phyloP scores from a whole-genome alignment of 2,329 filamentous ascomycete genomes.

The Ascosphaera pollenicola region DNA sequence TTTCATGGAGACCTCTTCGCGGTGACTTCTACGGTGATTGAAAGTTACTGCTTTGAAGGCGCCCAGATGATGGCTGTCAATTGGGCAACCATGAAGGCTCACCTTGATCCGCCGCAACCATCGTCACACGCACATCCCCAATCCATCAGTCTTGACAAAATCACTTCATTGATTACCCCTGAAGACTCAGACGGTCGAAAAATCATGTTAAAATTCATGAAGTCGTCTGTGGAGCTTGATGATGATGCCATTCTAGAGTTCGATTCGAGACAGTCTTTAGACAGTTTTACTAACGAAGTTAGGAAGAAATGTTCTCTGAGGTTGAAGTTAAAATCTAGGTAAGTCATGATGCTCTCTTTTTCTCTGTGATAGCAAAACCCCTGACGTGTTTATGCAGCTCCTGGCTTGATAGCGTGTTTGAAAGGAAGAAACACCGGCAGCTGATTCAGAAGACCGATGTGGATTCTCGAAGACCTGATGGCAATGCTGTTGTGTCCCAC shows the following conservation, averaged over 20 bases:
- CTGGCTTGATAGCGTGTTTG: constrained; percentile 15
- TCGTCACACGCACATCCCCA: not conserved
- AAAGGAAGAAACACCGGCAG: constrained; percentile 3
- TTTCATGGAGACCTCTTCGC: not conserved
- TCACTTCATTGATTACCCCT: not conserved
- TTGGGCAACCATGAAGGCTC: not conserved
- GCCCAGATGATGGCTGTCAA: not conserved
- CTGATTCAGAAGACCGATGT: not conserved
- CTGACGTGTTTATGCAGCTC: constrained; percentile 9
- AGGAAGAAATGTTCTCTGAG: constrained; percentile 2
- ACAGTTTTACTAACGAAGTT: constrained; percentile 6
- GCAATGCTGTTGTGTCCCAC: too few species aligned
- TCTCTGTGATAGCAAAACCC: not conserved
- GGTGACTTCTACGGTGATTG: not conserved
- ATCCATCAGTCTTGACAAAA: not conserved
- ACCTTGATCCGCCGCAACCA: not conserved
- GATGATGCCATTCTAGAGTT: constrained; percentile 12
- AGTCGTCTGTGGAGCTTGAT: constrained; percentile 1
- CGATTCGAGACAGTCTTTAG: constrained; percentile 6
- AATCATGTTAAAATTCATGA: not conserved
- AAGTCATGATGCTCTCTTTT: constrained; percentile 3
- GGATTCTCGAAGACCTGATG: too few species aligned
- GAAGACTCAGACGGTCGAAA: not conserved
- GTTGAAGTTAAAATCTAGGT: constrained; percentile 10
- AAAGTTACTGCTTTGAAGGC: not conserved